A percentile compares a stretch with the other conserved stretches of the same genome.
Conservation (phyloP, 2,329 filamentous ascomycete genomes). For the Ophiostoma himal-ulmi region DNA sequence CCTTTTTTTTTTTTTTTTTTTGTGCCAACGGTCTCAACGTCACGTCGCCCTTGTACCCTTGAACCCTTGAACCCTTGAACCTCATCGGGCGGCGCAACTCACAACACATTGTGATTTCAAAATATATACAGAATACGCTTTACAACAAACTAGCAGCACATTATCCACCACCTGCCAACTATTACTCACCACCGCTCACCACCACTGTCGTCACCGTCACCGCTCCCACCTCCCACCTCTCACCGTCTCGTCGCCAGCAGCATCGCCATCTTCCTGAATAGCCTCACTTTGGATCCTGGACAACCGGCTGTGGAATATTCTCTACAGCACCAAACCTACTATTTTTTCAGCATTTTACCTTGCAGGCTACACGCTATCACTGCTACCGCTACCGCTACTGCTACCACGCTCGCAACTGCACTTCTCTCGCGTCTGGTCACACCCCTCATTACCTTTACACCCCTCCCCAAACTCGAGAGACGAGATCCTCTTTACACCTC, state of each 20-base stretch:
- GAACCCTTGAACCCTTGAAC: not conserved
- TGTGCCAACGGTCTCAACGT: not conserved
- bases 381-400: not conserved
- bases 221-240: not conserved
- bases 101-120: not conserved
- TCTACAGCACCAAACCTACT: too few species aligned
- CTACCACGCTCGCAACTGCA: not conserved
- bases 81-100: too few species aligned
- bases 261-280: not conserved
- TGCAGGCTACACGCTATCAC: not conserved
- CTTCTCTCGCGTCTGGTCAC: not conserved
- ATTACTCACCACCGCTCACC: too few species aligned
- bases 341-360: not conserved
- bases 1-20: not conserved
- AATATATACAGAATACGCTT: too few species aligned
- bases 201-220: not conserved
- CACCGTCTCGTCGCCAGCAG: not conserved
- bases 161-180: too few species aligned
- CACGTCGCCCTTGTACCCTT: not conserved
- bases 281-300: not conserved
- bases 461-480: not conserved
- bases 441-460: constrained; percentile 8
- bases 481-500: not conserved
- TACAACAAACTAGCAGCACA: too few species aligned
- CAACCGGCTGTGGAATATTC: not conserved